These are phyloP conservation scores for Cyphellophora europaea DNA, from an alignment of 2,329 filamentous ascomycete species.

Conservation along the genomic window DNA sequence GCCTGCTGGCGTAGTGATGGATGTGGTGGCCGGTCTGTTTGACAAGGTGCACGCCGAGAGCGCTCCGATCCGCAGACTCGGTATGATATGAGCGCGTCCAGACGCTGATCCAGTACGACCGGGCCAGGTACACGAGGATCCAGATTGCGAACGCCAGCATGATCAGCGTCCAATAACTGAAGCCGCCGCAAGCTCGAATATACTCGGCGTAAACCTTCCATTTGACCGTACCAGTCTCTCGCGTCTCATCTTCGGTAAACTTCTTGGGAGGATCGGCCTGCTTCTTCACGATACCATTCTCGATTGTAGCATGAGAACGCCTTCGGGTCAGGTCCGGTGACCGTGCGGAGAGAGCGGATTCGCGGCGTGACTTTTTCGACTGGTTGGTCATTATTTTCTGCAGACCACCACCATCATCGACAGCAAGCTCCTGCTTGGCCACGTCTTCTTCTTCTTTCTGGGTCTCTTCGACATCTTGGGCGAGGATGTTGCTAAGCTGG, in stretches of 20 bases:
- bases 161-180: constrained; percentile 20
- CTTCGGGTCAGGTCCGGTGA: constrained; percentile 8
- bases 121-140: constrained; percentile 13
- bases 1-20: constrained; percentile 10
- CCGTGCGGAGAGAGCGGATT: constrained; percentile 9
- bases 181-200: constrained; percentile 56
- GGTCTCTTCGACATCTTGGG: constrained; percentile 35
- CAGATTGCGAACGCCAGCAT: constrained; percentile 14
- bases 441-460: constrained; percentile 29
- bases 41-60: constrained; percentile 1
- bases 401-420: constrained; percentile 32
- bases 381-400: constrained; percentile 33
- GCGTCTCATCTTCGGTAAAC: constrained; percentile 67
- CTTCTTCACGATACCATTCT: constrained; percentile 28
- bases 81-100: constrained; percentile 32
- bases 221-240: constrained; percentile 62
- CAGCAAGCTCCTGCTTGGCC: constrained; percentile 24
- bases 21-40: constrained; percentile 12
- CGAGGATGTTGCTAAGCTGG: constrained; percentile 32
- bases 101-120: constrained; percentile 39
- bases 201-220: constrained; percentile 59
- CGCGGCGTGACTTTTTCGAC: constrained; percentile 13
- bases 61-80: constrained; percentile 11
- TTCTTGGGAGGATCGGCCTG: constrained; percentile 47
- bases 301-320: constrained; percentile 11